Conservation (phyloP, 2,329 filamentous ascomycete species). For the Exophiala viscosa region DNA sequence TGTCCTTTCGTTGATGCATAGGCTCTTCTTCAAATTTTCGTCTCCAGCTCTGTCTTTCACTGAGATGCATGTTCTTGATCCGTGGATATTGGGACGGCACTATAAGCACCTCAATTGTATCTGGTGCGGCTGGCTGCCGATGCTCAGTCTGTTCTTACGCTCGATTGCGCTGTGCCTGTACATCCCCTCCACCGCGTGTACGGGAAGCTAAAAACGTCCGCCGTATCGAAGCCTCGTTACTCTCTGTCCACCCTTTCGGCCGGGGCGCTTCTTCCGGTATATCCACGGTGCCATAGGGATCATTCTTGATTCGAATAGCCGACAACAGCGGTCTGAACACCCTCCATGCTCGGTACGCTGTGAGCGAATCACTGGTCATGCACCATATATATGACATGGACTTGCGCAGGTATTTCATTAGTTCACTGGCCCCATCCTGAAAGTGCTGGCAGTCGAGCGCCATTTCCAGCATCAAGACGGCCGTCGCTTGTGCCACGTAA, state of each 20-base stretch:
- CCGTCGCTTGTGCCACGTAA: constrained; percentile 29
- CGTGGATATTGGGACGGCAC: too few relatives aligned
- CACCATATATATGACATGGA: constrained; percentile 25
- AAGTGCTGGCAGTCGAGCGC: constrained; percentile 26
- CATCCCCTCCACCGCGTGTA: too few relatives aligned
- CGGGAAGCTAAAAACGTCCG: too few relatives aligned
- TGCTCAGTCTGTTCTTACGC: too few relatives aligned
- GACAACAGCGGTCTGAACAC: constrained; percentile 15
- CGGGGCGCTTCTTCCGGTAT: constrained; percentile 8
- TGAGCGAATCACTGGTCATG: constrained; percentile 13
- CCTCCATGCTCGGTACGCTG: constrained; percentile 21
- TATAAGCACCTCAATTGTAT: too few relatives aligned
- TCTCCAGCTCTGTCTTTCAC: too few relatives aligned
- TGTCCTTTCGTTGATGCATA: too few relatives aligned
- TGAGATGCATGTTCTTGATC: too few relatives aligned
- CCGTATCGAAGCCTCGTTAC: too few relatives aligned
- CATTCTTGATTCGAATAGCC: constrained; percentile 1
- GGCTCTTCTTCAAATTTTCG: too few relatives aligned
- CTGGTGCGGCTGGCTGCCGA: too few relatives aligned
- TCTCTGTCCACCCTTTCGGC: constrained; percentile 14
- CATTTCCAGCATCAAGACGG: constrained; percentile 30
- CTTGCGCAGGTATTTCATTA: constrained; percentile 27
- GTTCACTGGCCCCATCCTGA: constrained; percentile 14
- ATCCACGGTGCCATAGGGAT: constrained; percentile 2
- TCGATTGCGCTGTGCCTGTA: too few relatives aligned